Evolutionary conservation across 2,329 filamentous ascomycete genomes (phyloP).

Genomic region (Zalaria obscura): DNA sequence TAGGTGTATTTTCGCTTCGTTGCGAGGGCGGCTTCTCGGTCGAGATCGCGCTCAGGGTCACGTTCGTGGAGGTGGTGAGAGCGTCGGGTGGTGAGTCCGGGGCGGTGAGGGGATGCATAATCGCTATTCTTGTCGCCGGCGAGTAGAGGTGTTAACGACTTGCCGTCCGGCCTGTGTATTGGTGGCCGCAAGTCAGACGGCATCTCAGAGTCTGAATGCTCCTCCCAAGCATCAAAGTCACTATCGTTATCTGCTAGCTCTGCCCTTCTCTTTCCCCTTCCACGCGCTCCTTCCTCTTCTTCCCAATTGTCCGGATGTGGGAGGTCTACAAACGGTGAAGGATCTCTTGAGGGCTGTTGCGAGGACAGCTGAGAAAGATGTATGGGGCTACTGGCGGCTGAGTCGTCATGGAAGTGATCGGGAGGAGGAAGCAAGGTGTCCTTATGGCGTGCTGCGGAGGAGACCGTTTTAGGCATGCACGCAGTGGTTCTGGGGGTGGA

Average conservation of each 20-base stretch:
- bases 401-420: constrained; percentile 10
- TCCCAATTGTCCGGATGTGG: constrained; percentile 8
- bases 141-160: constrained; percentile 39
- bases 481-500: not conserved
- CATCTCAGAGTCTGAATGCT: constrained; percentile 27
- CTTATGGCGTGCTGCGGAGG: too few relatives aligned
- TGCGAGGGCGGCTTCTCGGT: constrained; percentile 44
- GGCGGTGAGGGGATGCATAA: constrained; percentile 22
- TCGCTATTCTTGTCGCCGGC: constrained; percentile 24
- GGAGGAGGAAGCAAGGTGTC: constrained; percentile 6
- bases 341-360: constrained; percentile 14
- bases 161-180: constrained; percentile 15
- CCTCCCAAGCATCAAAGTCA: constrained; percentile 32
- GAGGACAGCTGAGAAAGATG: constrained; percentile 7
- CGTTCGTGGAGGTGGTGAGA: constrained; percentile 48
- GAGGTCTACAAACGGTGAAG: constrained; percentile 15
- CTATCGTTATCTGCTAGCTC: constrained; percentile 14
- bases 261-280: constrained; percentile 5
- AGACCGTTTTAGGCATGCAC: not conserved
- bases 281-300: constrained; percentile 1
- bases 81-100: constrained; percentile 34
- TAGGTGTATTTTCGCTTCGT: constrained; percentile 76
- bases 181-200: constrained; percentile 34
- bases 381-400: constrained; percentile 10
- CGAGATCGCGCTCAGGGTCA: constrained; percentile 52